Evolutionary conservation across 2,329 filamentous ascomycete species (phyloP).

Genomic region (Fusarium annulatum): DNA sequence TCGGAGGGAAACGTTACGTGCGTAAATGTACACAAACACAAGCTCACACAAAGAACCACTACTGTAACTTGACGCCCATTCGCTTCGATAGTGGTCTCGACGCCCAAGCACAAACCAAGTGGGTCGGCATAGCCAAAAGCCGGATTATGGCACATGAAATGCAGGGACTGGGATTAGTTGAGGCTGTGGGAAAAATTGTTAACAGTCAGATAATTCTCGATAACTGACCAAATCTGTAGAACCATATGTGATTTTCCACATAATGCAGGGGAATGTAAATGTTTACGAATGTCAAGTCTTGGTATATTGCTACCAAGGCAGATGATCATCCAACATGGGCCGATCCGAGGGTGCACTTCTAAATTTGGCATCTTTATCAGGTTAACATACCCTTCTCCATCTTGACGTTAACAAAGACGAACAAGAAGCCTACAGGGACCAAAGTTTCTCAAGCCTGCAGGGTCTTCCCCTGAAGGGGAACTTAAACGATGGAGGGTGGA

Average conservation of each 20-base stretch:
- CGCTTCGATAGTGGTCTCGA: constrained; percentile 18
- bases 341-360: background rate
- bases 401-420: constrained; percentile 3
- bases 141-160: constrained; percentile 37
- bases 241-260: no score
- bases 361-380: constrained; percentile 10
- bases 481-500: constrained; percentile 17
- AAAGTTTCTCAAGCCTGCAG: constrained; percentile 27
- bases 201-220: constrained; percentile 10
- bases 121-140: constrained; percentile 39
- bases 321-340: constrained; percentile 9
- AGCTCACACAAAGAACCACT: constrained; percentile 10
- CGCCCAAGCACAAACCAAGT: constrained; percentile 42
- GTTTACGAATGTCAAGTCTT: background rate
- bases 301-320: background rate
- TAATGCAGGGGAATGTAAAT: no score
- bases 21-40: background rate
- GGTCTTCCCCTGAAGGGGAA: constrained; percentile 31
- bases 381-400: constrained; percentile 20
- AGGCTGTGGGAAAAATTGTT: constrained; percentile 14
- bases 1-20: constrained; percentile 22
- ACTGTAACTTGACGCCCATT: background rate
- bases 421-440: background rate
- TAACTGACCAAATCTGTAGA: background rate
- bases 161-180: constrained; percentile 31